Conservation (phyloP, 1,139 yeast species). For the Maudiozyma humilis region DNA sequence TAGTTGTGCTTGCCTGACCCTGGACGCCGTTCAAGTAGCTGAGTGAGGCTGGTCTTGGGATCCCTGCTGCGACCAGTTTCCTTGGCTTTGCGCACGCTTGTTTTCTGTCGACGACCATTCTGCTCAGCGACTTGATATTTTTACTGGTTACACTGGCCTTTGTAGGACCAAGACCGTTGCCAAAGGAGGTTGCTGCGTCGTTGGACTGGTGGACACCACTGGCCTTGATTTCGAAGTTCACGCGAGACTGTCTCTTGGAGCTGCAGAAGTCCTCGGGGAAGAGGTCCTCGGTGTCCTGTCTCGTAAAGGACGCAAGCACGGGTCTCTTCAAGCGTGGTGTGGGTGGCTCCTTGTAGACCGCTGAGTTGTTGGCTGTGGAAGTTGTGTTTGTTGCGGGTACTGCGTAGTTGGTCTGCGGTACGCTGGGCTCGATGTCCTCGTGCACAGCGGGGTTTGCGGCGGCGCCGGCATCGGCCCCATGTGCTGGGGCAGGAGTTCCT, state of each 20-base stretch:
- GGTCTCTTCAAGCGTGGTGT: conserved; percentile 9
- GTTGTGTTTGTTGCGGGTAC: too few species aligned
- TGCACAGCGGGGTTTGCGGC: too few species aligned
- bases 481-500: not conserved
- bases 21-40: not conserved
- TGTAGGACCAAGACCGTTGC: conserved; percentile 32
- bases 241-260: conserved; percentile 19
- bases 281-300: conserved; percentile 31
- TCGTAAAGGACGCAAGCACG: conserved; percentile 12
- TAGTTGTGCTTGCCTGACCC: not conserved
- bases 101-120: conserved; percentile 30
- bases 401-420: too few species aligned
- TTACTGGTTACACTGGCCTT: conserved; percentile 30
- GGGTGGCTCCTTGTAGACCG: conserved; percentile 9
- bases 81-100: conserved; percentile 14
- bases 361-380: not conserved
- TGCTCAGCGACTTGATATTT: conserved; percentile 25
- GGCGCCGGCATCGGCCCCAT: too few species aligned
- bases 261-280: conserved; percentile 26
- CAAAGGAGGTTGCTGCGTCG: conserved; percentile 28
- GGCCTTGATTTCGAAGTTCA: conserved; percentile 30
- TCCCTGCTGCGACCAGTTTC: not conserved
- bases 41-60: not conserved
- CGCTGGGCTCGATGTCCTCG: too few species aligned
- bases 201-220: conserved; percentile 33